Evolutionary conservation across 2,329 filamentous ascomycete genomes (phyloP).

Genomic region (Penicillium digitatum): DNA sequence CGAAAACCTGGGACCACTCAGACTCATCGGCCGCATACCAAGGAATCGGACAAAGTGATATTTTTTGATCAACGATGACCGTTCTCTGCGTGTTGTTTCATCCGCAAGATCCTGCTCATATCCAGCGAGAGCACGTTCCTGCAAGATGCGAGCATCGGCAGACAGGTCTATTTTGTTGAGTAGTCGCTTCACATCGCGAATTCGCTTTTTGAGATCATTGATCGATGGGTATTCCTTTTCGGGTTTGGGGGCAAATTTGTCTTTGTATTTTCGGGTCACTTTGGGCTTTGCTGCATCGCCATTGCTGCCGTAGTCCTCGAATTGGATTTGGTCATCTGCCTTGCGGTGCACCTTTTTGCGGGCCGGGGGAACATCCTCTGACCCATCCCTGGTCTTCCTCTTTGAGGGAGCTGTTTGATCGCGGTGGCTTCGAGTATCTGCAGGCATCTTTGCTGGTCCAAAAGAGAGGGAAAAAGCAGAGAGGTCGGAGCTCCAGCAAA

Average conservation of each 20-base stretch:
- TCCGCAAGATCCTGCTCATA: constrained; percentile 55
- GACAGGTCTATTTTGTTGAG: constrained; percentile 50
- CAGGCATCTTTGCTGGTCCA: constrained; percentile 16
- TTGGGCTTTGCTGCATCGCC: constrained; percentile 7
- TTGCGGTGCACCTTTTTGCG: constrained; percentile 27
- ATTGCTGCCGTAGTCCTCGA: constrained; percentile 11
- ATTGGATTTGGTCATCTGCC: constrained; percentile 10
- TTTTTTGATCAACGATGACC: constrained; percentile 55
- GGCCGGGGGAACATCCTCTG: constrained; percentile 23
- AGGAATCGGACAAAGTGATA: constrained; percentile 67
- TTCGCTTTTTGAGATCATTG: constrained; percentile 53
- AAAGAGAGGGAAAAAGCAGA: background rate
- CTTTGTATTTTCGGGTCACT: constrained; percentile 18
- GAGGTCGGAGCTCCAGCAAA: constrained; percentile 4
- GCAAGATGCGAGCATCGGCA: constrained; percentile 53
- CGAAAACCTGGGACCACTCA: background rate
- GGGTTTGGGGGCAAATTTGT: constrained; percentile 19
- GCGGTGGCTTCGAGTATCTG: constrained; percentile 7
- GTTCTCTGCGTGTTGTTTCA: constrained; percentile 47
- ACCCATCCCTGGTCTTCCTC: constrained; percentile 28
- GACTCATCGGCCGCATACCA: constrained; percentile 32
- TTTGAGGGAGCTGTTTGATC: constrained; percentile 23
- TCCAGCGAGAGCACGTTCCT: constrained; percentile 56
- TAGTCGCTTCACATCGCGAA: constrained; percentile 54
- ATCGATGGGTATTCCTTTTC: constrained; percentile 36